Evolutionary conservation across 768 basidiomycete species (phyloP).

Genomic region (Boletus pseudopeckii): DNA sequence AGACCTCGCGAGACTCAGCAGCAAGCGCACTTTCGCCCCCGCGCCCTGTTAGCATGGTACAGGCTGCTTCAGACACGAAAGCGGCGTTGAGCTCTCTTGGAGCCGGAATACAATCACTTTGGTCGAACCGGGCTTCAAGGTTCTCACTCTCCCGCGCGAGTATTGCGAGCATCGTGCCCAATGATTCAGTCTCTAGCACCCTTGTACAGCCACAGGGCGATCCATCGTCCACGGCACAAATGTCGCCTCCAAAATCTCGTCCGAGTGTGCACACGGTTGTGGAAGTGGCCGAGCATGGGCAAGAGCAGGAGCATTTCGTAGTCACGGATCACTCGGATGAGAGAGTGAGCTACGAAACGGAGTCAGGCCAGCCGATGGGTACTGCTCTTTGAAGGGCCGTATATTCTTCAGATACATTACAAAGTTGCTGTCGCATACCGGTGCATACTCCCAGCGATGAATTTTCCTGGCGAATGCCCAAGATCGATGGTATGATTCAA

Average conservation of each 20-base stretch:
- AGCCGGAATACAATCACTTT: constrained; percentile 47
- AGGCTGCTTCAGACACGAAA: constrained; percentile 34
- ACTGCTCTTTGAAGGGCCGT: constrained; percentile 28
- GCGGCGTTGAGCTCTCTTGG: constrained; percentile 40
- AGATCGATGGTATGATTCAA: not conserved
- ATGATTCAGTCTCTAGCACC: constrained; percentile 20
- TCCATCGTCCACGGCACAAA: constrained; percentile 1
- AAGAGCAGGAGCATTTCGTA: constrained; percentile 13
- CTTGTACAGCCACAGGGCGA: not conserved
- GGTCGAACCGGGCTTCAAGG: constrained; percentile 39
- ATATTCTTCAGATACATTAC: not conserved
- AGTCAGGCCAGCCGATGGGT: constrained; percentile 21
- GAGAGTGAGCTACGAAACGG: constrained; percentile 13
- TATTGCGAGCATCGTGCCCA: constrained; percentile 21
- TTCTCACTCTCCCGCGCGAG: constrained; percentile 36
- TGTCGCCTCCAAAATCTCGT: constrained; percentile 12
- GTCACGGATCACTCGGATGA: constrained; percentile 2
- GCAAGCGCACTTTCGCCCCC: constrained; percentile 5
- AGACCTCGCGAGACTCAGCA: constrained; percentile 29
- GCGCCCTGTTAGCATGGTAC: constrained; percentile 28
- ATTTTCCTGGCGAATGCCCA: not conserved
- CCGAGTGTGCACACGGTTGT: constrained; percentile 25
- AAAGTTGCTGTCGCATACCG: not conserved
- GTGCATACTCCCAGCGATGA: not conserved
- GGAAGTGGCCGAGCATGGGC: constrained; percentile 23